Evolutionary conservation across 2,329 filamentous ascomycete species (phyloP), one percentile per base, ranked within the genome.

Genomic region (Colletotrichum sp.): DNA sequence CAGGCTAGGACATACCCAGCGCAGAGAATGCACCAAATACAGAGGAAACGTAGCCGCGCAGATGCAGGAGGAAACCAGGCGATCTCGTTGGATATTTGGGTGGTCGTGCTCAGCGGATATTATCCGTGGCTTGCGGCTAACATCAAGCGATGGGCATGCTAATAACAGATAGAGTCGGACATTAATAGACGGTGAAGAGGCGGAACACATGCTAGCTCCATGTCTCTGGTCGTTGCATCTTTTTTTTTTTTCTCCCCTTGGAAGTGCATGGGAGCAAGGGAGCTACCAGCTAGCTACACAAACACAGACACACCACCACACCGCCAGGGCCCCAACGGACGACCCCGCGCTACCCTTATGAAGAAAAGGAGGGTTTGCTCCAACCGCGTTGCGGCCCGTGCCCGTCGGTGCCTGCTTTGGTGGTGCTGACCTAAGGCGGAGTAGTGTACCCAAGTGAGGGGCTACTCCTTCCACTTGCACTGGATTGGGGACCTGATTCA

Each of bases 321-420:
- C 70, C 73, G 73, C 73, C 63, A 64, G 59, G 62, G 57, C 55
- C 63, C 18, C 26, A 24, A 34, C 18, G 55, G 70, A 68, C 73
- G 73, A 73, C 55, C 63, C 63, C 69, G 63, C 73, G 63, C 73
- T 72, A 73, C 8, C 48, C 48, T 63, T 57, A 32, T 68, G 66
- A 68, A 68, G 66, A 60, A 68, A 52, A 39, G 60, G 36, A 72
- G 34, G 68, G 72, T 28, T 57, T 55, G 62, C 68, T 55, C 8
- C 30, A 30, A 36, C 60, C 72, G 30, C 36, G 2, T 15, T 28
- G 62, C 39, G 68, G 72, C 52, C 62, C 68, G 72, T 75, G 72
- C 39, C 39, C 8, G 34, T 12, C 16, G 63, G 30, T 36, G 63
- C 24, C 52, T 30, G 32, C 57, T 22, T 44, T 57, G 68, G 70